These are phyloP conservation scores for Earliella scabrosa DNA, from an alignment of 1,284 basidiomycete species.

Conservation along the genomic window DNA sequence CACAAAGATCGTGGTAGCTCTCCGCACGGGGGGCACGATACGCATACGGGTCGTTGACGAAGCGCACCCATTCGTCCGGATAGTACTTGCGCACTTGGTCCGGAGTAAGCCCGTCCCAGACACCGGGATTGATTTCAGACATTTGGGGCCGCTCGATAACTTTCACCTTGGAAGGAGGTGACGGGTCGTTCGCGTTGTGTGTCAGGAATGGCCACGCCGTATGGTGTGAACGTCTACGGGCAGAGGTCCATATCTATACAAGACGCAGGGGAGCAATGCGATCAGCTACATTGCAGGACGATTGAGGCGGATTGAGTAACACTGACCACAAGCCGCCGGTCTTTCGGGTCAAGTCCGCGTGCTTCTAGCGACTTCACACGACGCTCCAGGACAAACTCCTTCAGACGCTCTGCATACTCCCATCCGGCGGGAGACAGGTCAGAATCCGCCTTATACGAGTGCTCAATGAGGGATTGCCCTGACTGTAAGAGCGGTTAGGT, in stretches of 20 bases:
- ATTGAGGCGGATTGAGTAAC: background rate
- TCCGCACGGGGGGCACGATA: conserved; percentile 93
- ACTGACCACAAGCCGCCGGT: conserved; percentile 78
- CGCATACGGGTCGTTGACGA: conserved; percentile 91
- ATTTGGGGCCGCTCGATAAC: conserved; percentile 96
- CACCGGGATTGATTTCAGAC: conserved; percentile 97
- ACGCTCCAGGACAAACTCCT: conserved; percentile 83
- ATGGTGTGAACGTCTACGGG: conserved; percentile 90
- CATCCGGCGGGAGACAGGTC: conserved; percentile 94
- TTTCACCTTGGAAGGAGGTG: conserved; percentile 58
- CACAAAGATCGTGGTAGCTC: conserved; percentile 88
- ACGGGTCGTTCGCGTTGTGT: conserved; percentile 26
- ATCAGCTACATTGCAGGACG: background rate
- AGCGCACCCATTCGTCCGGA: conserved; percentile 93
- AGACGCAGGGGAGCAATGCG: no score
- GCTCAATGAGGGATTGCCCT: conserved; percentile 95
- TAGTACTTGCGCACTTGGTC: conserved; percentile 91
- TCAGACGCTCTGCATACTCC: conserved; percentile 91
- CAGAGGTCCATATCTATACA: conserved; percentile 93
- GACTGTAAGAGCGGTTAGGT: conserved; percentile 52
- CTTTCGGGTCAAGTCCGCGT: conserved; percentile 63
- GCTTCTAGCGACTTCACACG: conserved; percentile 72
- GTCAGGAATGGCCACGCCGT: conserved; percentile 94
- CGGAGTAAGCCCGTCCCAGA: conserved; percentile 93
- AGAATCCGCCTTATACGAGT: conserved; percentile 98